These are phyloP conservation scores for Soucietia sequanensis DNA, from an alignment of 805 yeast species.

Conservation along the genomic window DNA sequence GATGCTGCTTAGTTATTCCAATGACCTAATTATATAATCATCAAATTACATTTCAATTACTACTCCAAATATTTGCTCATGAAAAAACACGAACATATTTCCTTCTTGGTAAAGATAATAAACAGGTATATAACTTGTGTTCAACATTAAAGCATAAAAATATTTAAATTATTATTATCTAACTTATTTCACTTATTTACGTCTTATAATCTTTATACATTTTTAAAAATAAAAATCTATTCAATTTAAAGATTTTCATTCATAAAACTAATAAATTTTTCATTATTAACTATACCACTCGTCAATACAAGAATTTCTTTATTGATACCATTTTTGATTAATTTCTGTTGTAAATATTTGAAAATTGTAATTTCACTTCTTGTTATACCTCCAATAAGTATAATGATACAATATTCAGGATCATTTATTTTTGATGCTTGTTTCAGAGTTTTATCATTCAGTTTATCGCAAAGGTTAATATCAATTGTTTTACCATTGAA, in stretches of 20 bases:
- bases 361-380: slow-evolving; percentile 79
- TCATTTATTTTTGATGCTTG: slow-evolving; percentile 4
- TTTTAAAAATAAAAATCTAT: no score
- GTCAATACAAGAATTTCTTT: slow-evolving; percentile 43
- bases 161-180: no score
- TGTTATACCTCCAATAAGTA: slow-evolving; percentile 82
- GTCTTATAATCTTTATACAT: no score
- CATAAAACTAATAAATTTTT: slow-evolving; percentile 20
- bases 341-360: slow-evolving; percentile 52
- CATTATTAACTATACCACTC: slow-evolving; percentile 42
- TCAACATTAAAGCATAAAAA: no score
- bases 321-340: slow-evolving; percentile 21
- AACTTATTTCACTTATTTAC: no score
- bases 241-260: no score
- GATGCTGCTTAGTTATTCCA: slow-evolving; percentile 29
- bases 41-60: no score
- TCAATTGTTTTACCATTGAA: slow-evolving; percentile 42
- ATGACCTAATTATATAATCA: no score
- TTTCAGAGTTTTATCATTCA: slow-evolving; percentile 19
- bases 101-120: no score
- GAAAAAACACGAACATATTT: no score
- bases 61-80: no score
- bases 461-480: slow-evolving; percentile 29
- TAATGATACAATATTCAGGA: slow-evolving; percentile 41
- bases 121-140: no score